These are phyloP conservation scores for Leishmania turanica DNA, from an alignment of 208 protist genomes.

Conservation along the genomic window DNA sequence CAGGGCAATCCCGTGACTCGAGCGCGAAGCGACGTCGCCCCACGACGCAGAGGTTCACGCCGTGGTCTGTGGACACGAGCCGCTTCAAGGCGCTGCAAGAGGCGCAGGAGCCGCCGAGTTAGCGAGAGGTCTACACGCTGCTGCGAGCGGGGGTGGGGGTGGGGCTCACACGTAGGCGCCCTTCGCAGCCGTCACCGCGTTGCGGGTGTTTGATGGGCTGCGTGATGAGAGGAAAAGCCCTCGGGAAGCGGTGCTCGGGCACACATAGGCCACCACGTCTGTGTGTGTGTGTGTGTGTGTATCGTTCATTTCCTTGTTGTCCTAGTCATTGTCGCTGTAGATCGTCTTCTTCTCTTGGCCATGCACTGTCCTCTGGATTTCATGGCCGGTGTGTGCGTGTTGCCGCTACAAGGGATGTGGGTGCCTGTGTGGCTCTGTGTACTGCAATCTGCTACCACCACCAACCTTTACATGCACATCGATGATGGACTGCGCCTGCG, in stretches of 20 bases:
- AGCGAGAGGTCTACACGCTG: background rate
- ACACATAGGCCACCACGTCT: background rate
- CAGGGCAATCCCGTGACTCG: conserved; percentile 19
- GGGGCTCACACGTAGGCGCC: background rate
- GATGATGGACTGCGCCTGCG: too few relatives aligned
- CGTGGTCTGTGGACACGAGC: conserved; percentile 31
- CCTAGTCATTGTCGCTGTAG: background rate
- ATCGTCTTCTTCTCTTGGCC: too few relatives aligned
- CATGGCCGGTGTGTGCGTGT: too few relatives aligned
- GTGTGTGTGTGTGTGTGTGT: background rate
- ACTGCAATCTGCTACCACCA: too few relatives aligned
- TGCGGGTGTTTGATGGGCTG: background rate
- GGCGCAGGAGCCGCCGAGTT: background rate
- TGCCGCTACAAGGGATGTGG: background rate
- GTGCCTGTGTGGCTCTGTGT: too few relatives aligned
- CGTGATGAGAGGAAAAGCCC: too few relatives aligned
- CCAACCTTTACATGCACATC: too few relatives aligned
- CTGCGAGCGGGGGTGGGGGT: background rate
- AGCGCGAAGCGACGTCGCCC: conserved; percentile 31
- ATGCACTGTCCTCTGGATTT: too few relatives aligned
- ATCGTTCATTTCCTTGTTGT: background rate
- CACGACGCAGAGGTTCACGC: conserved; percentile 26
- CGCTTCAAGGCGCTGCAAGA: conserved; percentile 20
- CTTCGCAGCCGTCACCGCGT: background rate
- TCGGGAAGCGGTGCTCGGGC: background rate